phyloP scores from a whole-genome alignment of 2,329 filamentous ascomycete species.

The Colletotrichum graminicola region DNA sequence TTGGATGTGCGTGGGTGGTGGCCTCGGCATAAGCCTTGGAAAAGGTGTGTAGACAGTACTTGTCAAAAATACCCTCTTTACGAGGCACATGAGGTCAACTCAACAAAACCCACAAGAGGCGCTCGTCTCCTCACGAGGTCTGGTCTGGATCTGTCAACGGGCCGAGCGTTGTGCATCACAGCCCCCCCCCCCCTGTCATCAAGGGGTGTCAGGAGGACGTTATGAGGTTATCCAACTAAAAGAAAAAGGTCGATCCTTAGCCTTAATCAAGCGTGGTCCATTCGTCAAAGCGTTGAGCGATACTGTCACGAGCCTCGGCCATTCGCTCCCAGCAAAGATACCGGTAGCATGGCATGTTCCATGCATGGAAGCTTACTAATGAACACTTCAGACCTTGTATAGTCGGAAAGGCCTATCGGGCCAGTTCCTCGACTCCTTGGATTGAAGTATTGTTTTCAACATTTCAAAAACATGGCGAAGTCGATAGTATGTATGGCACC shows the following conservation, averaged over 20 bases:
- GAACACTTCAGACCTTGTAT: background rate
- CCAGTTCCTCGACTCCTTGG: background rate
- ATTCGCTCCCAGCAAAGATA: conserved; percentile 9
- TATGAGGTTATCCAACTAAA: conserved; percentile 22
- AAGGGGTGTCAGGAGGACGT: conserved; percentile 34
- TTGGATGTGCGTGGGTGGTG: background rate
- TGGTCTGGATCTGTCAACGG: conserved; percentile 24
- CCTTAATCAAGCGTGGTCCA: conserved; percentile 17
- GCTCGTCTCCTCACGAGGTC: conserved; percentile 1
- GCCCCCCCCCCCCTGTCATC: conserved; percentile 17
- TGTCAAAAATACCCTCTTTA: background rate
- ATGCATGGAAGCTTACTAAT: conserved; percentile 26
- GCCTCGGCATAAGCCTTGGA: background rate
- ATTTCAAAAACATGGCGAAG: background rate
- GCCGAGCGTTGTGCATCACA: conserved; percentile 29
- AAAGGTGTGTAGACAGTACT: background rate
- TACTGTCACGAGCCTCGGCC: conserved; percentile 16
- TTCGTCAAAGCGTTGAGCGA: conserved; percentile 5
- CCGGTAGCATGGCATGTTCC: background rate
- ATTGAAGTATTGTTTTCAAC: background rate
- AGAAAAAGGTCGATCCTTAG: conserved; percentile 10
- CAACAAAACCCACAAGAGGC: background rate
- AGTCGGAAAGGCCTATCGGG: too few relatives aligned
- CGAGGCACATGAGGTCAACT: background rate
- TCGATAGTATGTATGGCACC: conserved; percentile 73